A percentile compares a stretch with the other conserved stretches of the same genome.
Evolutionary conservation across 129 eudicot genomes (phyloP).

Genomic region (Sambucus nigra): DNA sequence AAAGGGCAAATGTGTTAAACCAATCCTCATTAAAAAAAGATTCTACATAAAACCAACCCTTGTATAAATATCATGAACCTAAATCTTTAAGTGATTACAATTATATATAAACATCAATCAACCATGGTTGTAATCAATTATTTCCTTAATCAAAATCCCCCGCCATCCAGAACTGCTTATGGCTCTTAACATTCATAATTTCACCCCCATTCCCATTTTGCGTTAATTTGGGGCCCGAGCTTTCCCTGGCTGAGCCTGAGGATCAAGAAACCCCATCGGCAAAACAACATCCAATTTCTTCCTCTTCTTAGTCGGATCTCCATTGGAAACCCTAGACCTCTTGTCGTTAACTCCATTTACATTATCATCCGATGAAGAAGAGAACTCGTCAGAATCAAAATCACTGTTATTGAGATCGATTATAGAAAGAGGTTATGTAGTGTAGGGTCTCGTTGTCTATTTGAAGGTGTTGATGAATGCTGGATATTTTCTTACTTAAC

Average conservation of each 20-base stretch:
- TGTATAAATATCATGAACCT: no score
- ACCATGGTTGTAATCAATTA: no score
- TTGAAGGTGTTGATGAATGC: background rate
- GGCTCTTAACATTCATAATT: background rate
- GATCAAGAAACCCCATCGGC: slow-evolving; percentile 8
- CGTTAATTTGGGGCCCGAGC: background rate
- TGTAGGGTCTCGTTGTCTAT: background rate
- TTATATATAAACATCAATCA: no score
- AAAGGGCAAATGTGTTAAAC: no score
- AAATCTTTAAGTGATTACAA: no score
- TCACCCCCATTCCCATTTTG: background rate
- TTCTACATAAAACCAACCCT: no score
- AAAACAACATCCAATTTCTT: background rate
- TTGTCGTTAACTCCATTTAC: slow-evolving; percentile 12
- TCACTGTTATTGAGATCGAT: slow-evolving; percentile 31
- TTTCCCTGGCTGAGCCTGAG: background rate
- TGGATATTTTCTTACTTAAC: slow-evolving; percentile 24
- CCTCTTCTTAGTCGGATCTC: slow-evolving; percentile 7
- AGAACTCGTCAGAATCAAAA: slow-evolving; percentile 32
- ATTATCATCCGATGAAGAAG: slow-evolving; percentile 14
- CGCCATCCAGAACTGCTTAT: slow-evolving; percentile 7
- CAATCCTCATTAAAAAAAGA: no score
- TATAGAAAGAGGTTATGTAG: slow-evolving; percentile 7
- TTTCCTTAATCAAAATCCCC: slow-evolving; percentile 5
- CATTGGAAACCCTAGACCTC: slow-evolving; percentile 18